Percentiles rank a stretch among this genome's conserved stretches.
Evolutionary conservation across 2,329 filamentous ascomycete species (phyloP).

Genomic region (Thielaviopsis ethacetica): DNA sequence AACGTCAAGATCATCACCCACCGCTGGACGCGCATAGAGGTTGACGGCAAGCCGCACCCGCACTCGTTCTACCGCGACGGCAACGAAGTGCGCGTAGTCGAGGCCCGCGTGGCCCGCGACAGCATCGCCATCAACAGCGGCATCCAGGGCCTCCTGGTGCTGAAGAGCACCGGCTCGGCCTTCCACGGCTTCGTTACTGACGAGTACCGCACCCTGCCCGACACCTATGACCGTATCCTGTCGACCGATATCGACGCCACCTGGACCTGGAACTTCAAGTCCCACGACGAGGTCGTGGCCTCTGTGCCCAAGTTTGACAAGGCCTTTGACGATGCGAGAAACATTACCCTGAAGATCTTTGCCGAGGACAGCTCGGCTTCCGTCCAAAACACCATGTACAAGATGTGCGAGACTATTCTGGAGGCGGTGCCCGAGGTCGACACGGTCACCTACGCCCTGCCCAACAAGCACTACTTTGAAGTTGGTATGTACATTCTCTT

Average conservation of each 20-base stretch:
- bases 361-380: slow-evolving; percentile 81
- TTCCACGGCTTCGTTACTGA: slow-evolving; percentile 92
- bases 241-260: slow-evolving; percentile 79
- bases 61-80: slow-evolving; percentile 91
- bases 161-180: slow-evolving; percentile 91
- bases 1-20: slow-evolving; percentile 72
- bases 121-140: slow-evolving; percentile 64
- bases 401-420: slow-evolving; percentile 85
- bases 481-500: slow-evolving; percentile 44
- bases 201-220: slow-evolving; percentile 78
- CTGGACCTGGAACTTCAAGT: slow-evolving; percentile 74
- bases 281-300: slow-evolving; percentile 49
- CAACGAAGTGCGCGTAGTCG: slow-evolving; percentile 69
- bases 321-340: slow-evolving; percentile 61
- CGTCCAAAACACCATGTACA: slow-evolving; percentile 97
- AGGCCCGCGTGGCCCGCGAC: slow-evolving; percentile 50
- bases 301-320: slow-evolving; percentile 54
- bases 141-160: slow-evolving; percentile 67
- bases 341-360: slow-evolving; percentile 81
- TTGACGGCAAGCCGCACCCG: slow-evolving; percentile 81
- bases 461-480: slow-evolving; percentile 99
- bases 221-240: slow-evolving; percentile 89
- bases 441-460: slow-evolving; percentile 65
- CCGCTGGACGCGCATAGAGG: slow-evolving; percentile 75
- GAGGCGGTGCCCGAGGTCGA: slow-evolving; percentile 55